Base-by-base conservation (phyloP, 805 yeast species). In the Wickerhamiella australiensis region DNA sequence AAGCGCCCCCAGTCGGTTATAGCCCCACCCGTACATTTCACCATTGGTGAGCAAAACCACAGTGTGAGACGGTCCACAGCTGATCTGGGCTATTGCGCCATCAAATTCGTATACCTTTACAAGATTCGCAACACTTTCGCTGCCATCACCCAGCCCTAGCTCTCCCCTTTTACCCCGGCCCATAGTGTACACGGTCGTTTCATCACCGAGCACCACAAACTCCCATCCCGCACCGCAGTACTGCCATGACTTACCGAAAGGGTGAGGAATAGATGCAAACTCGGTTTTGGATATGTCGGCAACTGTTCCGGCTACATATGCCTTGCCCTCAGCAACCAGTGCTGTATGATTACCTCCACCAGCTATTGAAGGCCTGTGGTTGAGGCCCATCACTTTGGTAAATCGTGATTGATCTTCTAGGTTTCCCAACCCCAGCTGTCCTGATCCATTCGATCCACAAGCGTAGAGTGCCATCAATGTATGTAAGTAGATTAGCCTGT, bases 321-420 rank as follows among this genome's bases (percentile, higher is more conserved):
- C 61, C 0, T 64, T 61, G 0, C 90, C 90, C 43, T 71, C 64
- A 1, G 64, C 67, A 6, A 86, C 61, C 2, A 85, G 53, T 15
- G 85, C 57, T 0, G 94, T 80, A 61, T 90, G 96, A 57, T 88
- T 88, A 0, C 97, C 96, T 3, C 96, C 96, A 57, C 87, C 78
- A 0, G 71, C 26, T 9, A 46, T 5, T n/a, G 17, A 20, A 2
- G 43, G 27, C 3, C 17, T 26, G 25, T 33, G 9, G 4, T 33
- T 12, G 5, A 29, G 13, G 13, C 33, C 5, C 38, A 33, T 33
- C 15, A 33, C 38, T 17, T 33, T 15, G 4, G 15, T 49, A 5
- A 48, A 52, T 3, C 52, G 54, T 20, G 62, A 56, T 7, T 66
- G 50, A 61, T 82, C 96, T 1, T 72, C 73, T 31, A 66, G 63